Evolutionary conservation across 805 yeast genomes (phyloP).

Genomic region (Candida michaelii): DNA sequence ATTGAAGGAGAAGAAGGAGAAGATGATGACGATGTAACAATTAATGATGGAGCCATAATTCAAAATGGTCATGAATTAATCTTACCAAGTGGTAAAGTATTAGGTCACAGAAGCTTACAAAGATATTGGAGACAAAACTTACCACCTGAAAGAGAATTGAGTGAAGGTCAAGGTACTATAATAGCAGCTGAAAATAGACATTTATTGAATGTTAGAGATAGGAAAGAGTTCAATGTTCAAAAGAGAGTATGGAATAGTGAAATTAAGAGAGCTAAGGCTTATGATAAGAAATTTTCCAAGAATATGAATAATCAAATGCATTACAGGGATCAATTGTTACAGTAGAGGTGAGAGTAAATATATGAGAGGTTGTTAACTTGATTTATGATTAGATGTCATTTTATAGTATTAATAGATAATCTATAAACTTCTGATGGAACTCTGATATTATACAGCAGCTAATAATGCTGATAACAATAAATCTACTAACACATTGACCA

Average conservation of each 20-base stretch:
- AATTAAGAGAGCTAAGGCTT: conserved; percentile 49
- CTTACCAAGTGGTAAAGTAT: conserved; percentile 42
- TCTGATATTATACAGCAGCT: neutral
- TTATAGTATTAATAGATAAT: conserved; percentile 1
- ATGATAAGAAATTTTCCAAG: conserved; percentile 62
- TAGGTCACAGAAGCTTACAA: conserved; percentile 44
- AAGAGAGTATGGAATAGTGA: conserved; percentile 63
- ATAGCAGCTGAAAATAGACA: conserved; percentile 54
- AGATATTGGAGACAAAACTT: conserved; percentile 45
- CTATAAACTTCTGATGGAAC: neutral
- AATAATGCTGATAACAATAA: conserved; percentile 40
- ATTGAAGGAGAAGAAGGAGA: conserved; percentile 29
- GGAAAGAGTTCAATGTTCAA: conserved; percentile 38
- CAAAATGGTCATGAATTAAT: conserved; percentile 40
- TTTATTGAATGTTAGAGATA: conserved; percentile 40
- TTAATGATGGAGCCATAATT: conserved; percentile 28
- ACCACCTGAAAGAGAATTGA: conserved; percentile 41
- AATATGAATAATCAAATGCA: conserved; percentile 82
- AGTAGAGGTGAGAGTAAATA: conserved; percentile 16
- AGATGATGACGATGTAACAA: conserved; percentile 29
- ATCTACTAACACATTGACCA: conserved; percentile 43
- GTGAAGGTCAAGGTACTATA: conserved; percentile 50
- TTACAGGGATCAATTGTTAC: conserved; percentile 43
- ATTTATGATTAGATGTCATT: neutral
- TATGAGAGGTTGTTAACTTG: no score